Evolutionary conservation across 495 filamentous ascomycete genomes (phyloP), one percentile per base, ranked within the genome.

Genomic region (Penicillium paradoxum): DNA sequence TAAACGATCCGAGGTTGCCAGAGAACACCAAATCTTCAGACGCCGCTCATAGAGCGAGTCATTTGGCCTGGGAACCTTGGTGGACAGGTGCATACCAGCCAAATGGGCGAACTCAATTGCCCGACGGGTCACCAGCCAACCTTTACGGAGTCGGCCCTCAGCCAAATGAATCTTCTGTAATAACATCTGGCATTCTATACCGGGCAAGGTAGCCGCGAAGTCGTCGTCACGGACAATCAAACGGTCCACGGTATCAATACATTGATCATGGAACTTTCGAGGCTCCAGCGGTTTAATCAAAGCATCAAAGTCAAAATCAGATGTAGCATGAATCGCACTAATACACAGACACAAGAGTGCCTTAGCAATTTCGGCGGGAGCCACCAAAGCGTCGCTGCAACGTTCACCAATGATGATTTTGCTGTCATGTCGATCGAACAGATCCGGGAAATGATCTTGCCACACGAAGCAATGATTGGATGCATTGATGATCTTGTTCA

Each of bases 101-200:
- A 83, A 63, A 22, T 81, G 68, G 13, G 72, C 73, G 41, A 76
- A 71, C 33, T 74, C 70, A 19, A 81, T 64, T 5, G 66, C 77
- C 19, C 77, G 72, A 8, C 79, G 71, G 22, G 57, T 65, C 11
- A 59, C 50, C 7, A 81, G 62, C 80, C 80, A 83, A 1, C 73
- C 66, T 59, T 73, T 69, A 17, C 80, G 75, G 29, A 78, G 68
- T 15, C 72, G 73, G n/a, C 80, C 80, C 18, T 73, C 67, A 41
- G 79, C 74, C 22, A 71, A 48, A 47, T 79, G 71, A 34, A 66
- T 69, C 46, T 79, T 81, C 9, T 68, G 64, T 15, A 72, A 62
- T 4, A 83, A 54, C 38, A 74, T 52, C 33, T 78, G 64, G 49
- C 70, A 76, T 57, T 80, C 77, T 37, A 83, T 68, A 6, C 76